A percentile compares a stretch with the other conserved stretches of the same genome.
Conservation (phyloP, 768 basidiomycete species). For the Amanita subjunquillea region DNA sequence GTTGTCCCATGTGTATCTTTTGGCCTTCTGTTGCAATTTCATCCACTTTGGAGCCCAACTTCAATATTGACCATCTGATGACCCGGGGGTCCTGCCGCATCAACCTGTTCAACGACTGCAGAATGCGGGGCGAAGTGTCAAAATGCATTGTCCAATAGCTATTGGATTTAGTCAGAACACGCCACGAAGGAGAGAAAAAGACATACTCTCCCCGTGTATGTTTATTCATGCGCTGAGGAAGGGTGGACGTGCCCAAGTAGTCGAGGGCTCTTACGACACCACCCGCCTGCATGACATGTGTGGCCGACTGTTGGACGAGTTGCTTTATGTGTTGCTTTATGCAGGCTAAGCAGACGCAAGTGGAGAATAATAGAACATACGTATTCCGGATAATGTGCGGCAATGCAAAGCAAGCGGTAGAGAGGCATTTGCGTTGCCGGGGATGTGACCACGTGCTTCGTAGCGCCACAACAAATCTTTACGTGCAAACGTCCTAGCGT, state of each 20-base stretch:
- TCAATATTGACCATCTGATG: conserved; percentile 72
- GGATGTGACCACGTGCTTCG: background rate
- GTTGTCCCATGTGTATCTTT: conserved; percentile 24
- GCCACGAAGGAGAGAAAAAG: background rate
- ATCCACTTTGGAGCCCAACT: conserved; percentile 64
- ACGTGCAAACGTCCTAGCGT: background rate
- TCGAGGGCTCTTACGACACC: conserved; percentile 77
- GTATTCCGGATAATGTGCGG: conserved; percentile 65
- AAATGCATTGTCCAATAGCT: conserved; percentile 92
- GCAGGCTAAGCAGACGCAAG: background rate
- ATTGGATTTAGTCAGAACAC: background rate
- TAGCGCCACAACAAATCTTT: background rate
- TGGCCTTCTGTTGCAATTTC: conserved; percentile 49
- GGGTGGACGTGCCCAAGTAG: conserved; percentile 60
- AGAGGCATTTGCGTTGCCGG: conserved; percentile 53
- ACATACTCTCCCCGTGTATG: conserved; percentile 68
- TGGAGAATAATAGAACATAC: conserved; percentile 29
- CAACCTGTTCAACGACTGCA: conserved; percentile 52
- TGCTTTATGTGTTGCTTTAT: conserved; percentile 61
- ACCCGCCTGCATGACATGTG: conserved; percentile 62
- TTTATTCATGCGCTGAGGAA: conserved; percentile 68
- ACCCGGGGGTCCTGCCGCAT: conserved; percentile 77
- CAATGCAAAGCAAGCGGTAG: conserved; percentile 81
- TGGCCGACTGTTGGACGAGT: conserved; percentile 62
- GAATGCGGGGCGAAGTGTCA: conserved; percentile 69